These are phyloP conservation scores for Boletus bicolor DNA, from an alignment of 768 basidiomycete species.

Conservation along the genomic window DNA sequence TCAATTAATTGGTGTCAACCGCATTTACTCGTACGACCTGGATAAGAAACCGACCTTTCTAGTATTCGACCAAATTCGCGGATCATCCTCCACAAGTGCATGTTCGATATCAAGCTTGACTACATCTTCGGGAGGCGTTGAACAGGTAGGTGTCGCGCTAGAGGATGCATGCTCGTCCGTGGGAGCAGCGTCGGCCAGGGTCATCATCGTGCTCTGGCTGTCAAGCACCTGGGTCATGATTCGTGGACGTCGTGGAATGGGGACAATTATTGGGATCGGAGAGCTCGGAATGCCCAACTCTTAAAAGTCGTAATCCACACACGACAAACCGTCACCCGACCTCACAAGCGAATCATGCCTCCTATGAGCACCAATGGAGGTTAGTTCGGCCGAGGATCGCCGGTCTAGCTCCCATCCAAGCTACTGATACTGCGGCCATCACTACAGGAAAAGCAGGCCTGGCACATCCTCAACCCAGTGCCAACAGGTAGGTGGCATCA, in stretches of 20 bases:
- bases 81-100: constrained; percentile 53
- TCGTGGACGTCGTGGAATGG: background rate
- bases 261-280: background rate
- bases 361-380: background rate
- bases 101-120: constrained; percentile 37
- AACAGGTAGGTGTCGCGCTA: background rate
- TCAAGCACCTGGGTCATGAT: constrained; percentile 6
- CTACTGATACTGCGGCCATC: too few relatives aligned
- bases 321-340: background rate
- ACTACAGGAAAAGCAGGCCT: background rate
- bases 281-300: background rate
- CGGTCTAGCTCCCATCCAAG: background rate
- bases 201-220: background rate
- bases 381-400: constrained; percentile 9
- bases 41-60: constrained; percentile 45
- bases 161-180: background rate
- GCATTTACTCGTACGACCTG: background rate
- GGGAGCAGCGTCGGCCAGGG: background rate
- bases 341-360: background rate
- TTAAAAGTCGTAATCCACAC: constrained; percentile 1
- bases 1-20: background rate
- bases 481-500: background rate
- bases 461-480: background rate
- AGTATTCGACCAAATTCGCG: constrained; percentile 53
- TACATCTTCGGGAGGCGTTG: background rate